Percentiles rank a stretch among this genome's conserved stretches.
Conservation (phyloP, 78 protist genomes). For the Planoprotostelium fungivorum region DNA sequence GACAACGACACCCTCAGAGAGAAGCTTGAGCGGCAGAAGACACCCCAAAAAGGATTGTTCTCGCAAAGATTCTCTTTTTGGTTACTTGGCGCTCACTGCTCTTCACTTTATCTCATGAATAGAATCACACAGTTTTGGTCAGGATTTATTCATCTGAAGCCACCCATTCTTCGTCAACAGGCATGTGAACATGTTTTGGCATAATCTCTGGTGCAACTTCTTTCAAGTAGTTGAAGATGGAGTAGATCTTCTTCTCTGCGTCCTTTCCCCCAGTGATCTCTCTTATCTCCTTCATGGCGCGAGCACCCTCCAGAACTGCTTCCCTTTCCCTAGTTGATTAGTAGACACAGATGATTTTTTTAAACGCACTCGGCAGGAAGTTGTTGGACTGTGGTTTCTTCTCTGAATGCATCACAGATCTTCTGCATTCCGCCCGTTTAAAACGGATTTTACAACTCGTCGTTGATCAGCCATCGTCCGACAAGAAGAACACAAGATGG, state of each 20-base stretch:
- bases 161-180: neutral
- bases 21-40: too few relatives aligned
- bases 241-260: constrained; percentile 1
- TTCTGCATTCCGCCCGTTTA: neutral
- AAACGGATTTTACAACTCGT: neutral
- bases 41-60: too few relatives aligned
- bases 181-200: neutral
- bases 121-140: constrained; percentile 1
- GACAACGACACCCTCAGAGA: too few relatives aligned
- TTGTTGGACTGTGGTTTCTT: neutral
- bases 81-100: neutral
- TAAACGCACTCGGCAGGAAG: neutral
- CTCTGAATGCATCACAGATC: constrained; percentile 1
- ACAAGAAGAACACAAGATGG: constrained; percentile 1
- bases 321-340: constrained; percentile 1
- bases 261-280: neutral
- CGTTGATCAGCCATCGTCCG: neutral
- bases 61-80: neutral
- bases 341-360: neutral
- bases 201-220: neutral
- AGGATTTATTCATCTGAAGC: neutral
- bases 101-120: neutral
- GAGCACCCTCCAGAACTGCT: constrained; percentile 2
- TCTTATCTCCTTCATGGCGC: neutral
- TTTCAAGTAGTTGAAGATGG: neutral